Base-by-base conservation (phyloP, 148 eudicot genomes). In the Amaranthus cruentus region DNA sequence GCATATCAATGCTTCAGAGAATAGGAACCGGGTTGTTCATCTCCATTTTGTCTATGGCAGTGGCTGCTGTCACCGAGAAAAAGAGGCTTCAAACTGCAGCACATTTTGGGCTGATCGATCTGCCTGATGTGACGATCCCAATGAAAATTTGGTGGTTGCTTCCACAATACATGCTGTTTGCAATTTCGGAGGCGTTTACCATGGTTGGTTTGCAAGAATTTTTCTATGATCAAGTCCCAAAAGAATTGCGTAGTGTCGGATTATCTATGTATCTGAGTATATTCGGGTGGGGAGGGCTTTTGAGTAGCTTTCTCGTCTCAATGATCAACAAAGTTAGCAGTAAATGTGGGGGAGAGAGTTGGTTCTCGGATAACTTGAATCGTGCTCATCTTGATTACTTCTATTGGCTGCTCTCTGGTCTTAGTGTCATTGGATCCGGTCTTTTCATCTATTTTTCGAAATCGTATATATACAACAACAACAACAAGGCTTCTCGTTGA, bases 191-290 rank as follows among this genome's bases (percentile, higher is more conserved):
- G 11, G 88, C 69, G 0, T 85, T 88, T 72, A 70, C 88, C 2
- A 73, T 84, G 78, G 80, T 90, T 50, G 96, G 92, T 8, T 50
- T 88, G 81, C 92, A 90, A 68, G 90, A 88, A 53, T 81, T 86
- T 58, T 88, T 90, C 77, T 90, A 90, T 54, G 88, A 81, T n/a
- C 84, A 86, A 70, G 85, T 88, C 46, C 91, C 91, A 0, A 69
- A 55, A 46, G 88, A 85, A 42, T 70, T 86, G 64, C 85, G 81
- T 66, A 83, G 89, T 42, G 82, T 90, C 0, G 96, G 91, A 6
- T 56, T 87, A 0, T 79, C 90, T 10, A 69, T 90, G 2, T 90
- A 73, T 71, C 28, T 88, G 53, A 86, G 88, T 63, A 75, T 90
- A 7, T 57, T 85, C 55, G 96, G 91, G 5, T n/a, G 81, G 3